These are phyloP conservation scores for Onygena corvina DNA, from an alignment of 2,329 filamentous ascomycete species.

Conservation along the genomic window DNA sequence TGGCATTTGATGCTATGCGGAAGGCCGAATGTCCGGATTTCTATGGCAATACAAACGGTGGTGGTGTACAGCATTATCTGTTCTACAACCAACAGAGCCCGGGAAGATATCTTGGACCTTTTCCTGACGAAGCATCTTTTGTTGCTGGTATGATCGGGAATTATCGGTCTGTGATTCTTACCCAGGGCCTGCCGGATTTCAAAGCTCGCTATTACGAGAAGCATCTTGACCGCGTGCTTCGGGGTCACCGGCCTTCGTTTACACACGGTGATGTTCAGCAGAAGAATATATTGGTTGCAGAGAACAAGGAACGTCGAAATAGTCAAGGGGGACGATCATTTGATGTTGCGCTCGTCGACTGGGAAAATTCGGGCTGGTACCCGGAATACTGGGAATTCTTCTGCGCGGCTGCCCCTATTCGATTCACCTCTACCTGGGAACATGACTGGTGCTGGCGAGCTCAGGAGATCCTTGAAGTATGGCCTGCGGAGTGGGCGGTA, in stretches of 20 bases:
- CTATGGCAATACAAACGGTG: constrained; percentile 20
- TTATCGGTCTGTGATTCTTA: constrained; percentile 18
- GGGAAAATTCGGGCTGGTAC: constrained; percentile 22
- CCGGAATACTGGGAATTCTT: constrained; percentile 24
- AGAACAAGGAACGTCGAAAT: constrained; percentile 14
- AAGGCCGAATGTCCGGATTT: constrained; percentile 19
- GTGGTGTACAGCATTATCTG: constrained; percentile 20
- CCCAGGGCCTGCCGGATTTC: constrained; percentile 18
- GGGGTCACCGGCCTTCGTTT: constrained; percentile 22
- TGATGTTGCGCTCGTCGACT: constrained; percentile 23
- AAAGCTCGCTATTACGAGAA: constrained; percentile 23
- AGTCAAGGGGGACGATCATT: constrained; percentile 21
- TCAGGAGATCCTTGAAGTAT: constrained; percentile 22
- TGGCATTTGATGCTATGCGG: constrained; percentile 19
- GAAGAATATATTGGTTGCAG: constrained; percentile 21
- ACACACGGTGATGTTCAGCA: constrained; percentile 24
- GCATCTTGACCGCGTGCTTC: constrained; percentile 19
- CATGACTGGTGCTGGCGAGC: constrained; percentile 22
- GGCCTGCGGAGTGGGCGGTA: constrained; percentile 21
- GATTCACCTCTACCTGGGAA: constrained; percentile 16
- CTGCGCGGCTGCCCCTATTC: constrained; percentile 16
- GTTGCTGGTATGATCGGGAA: constrained; percentile 20
- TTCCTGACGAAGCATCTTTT: constrained; percentile 19
- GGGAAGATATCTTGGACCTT: constrained; percentile 19
- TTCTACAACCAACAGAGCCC: constrained; percentile 18